Percentiles rank a stretch among this genome's conserved stretches.
Evolutionary conservation across 2,329 filamentous ascomycete genomes (phyloP).

Genomic region (Laburnicola sp.): DNA sequence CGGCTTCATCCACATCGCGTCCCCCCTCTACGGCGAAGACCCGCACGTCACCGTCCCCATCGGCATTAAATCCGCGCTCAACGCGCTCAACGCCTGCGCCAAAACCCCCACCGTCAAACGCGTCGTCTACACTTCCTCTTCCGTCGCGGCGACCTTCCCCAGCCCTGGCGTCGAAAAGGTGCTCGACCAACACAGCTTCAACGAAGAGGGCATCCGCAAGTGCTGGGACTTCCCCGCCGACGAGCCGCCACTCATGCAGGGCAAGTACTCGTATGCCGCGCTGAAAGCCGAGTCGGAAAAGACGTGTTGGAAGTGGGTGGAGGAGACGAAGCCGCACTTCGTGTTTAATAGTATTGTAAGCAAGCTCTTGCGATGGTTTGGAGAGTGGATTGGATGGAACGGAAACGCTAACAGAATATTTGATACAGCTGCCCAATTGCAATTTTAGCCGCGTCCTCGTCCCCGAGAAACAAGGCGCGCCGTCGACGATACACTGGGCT

Average conservation of each 20-base stretch:
- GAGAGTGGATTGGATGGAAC: too few species aligned
- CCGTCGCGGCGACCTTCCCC: constrained; percentile 41
- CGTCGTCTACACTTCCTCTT: constrained; percentile 52
- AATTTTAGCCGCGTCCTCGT: constrained; percentile 44
- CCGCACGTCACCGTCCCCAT: constrained; percentile 48
- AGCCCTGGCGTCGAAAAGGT: constrained; percentile 39
- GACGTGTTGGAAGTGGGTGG: constrained; percentile 52
- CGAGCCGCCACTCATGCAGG: constrained; percentile 22
- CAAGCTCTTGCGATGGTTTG: background rate
- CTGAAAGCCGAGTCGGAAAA: constrained; percentile 54
- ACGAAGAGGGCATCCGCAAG: constrained; percentile 39
- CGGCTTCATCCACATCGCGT: constrained; percentile 53
- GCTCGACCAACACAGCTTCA: constrained; percentile 41
- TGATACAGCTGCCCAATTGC: constrained; percentile 35
- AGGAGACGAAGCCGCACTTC: constrained; percentile 50
- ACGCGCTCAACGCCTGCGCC: constrained; percentile 48
- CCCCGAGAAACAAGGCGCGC: constrained; percentile 39
- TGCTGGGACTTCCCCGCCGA: constrained; percentile 36
- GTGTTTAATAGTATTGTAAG: constrained; percentile 47
- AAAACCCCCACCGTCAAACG: constrained; percentile 48
- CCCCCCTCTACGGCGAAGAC: constrained; percentile 45
- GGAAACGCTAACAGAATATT: background rate
- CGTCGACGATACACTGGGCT: constrained; percentile 33
- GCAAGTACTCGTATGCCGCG: constrained; percentile 48
- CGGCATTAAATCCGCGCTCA: constrained; percentile 42